These are phyloP conservation scores for Rhodomyrtus tomentosa DNA, from an alignment of 345 rosid species.

Conservation along the genomic window DNA sequence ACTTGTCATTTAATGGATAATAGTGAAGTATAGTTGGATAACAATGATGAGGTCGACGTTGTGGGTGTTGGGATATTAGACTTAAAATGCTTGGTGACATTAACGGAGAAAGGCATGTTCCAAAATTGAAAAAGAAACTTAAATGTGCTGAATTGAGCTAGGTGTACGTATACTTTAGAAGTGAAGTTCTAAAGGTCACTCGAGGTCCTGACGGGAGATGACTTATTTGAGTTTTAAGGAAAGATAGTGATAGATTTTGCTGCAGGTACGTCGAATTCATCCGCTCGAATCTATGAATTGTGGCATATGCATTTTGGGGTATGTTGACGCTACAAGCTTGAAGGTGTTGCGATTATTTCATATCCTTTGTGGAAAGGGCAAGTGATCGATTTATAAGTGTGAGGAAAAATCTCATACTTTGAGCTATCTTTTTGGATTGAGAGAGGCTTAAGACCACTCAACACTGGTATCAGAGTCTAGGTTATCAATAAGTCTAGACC, in stretches of 20 bases:
- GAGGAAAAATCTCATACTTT: too few species aligned
- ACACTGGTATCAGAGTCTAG: too few species aligned
- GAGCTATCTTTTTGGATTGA: too few species aligned
- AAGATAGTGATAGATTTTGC: background rate
- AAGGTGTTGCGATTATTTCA: too few species aligned
- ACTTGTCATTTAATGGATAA: background rate
- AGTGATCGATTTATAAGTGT: too few species aligned
- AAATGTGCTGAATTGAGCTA: background rate
- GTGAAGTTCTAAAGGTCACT: background rate
- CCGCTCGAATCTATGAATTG: background rate
- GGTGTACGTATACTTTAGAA: background rate
- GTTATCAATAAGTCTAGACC: too few species aligned
- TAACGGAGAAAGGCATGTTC: background rate
- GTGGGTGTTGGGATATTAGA: background rate
- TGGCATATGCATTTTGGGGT: background rate
- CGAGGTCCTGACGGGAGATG: background rate
- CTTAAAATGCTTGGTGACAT: background rate
- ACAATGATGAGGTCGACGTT: background rate
- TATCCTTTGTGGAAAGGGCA: too few species aligned
- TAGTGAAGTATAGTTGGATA: background rate
- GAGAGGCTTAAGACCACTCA: too few species aligned
- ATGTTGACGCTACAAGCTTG: rapidly evolving
- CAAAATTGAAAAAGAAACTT: background rate
- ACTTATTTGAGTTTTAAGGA: background rate
- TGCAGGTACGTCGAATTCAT: too few species aligned